A percentile compares a stretch with the other conserved stretches of the same genome.
phyloP scores from a whole-genome alignment of 805 yeast species.

The Babjeviella inositovora region DNA sequence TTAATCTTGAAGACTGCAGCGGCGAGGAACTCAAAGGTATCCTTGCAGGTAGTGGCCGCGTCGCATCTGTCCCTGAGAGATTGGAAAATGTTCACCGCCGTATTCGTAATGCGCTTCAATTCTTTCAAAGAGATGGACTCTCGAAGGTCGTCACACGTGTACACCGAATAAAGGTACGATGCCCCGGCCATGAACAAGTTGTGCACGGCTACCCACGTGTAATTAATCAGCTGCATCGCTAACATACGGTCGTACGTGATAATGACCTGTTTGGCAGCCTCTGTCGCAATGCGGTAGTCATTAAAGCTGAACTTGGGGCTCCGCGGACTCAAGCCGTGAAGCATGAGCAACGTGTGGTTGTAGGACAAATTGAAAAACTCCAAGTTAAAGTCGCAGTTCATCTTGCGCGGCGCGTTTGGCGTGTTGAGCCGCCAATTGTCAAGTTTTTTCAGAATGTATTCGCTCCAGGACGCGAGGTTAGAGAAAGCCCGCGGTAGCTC shows the following conservation, averaged over 20 bases:
- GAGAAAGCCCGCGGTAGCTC: conserved; percentile 53
- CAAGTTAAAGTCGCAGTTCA: conserved; percentile 62
- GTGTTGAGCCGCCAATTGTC: conserved; percentile 42
- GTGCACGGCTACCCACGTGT: conserved; percentile 89
- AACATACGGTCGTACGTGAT: conserved; percentile 42
- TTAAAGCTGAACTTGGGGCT: conserved; percentile 32
- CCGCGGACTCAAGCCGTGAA: conserved; percentile 70
- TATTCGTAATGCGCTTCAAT: conserved; percentile 28
- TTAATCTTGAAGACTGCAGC: conserved; percentile 54
- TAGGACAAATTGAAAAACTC: conserved; percentile 64
- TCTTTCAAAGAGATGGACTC: conserved; percentile 25
- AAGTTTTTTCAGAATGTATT: conserved; percentile 28
- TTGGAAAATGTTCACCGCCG: conserved; percentile 39
- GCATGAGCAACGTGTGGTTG: conserved; percentile 52
- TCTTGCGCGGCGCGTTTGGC: conserved; percentile 37
- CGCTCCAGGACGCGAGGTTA: conserved; percentile 46
- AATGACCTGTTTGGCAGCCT: conserved; percentile 54
- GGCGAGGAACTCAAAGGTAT: conserved; percentile 54
- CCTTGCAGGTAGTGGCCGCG: conserved; percentile 60
- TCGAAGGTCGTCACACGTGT: conserved; percentile 45
- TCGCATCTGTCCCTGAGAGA: conserved; percentile 58
- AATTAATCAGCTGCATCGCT: conserved; percentile 46
- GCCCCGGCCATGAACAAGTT: conserved; percentile 83
- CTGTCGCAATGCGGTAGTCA: conserved; percentile 40
- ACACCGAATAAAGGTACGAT: conserved; percentile 63